Evolutionary conservation across 2,329 filamentous ascomycete genomes (phyloP).

Genomic region (Xylariaceae sp.): DNA sequence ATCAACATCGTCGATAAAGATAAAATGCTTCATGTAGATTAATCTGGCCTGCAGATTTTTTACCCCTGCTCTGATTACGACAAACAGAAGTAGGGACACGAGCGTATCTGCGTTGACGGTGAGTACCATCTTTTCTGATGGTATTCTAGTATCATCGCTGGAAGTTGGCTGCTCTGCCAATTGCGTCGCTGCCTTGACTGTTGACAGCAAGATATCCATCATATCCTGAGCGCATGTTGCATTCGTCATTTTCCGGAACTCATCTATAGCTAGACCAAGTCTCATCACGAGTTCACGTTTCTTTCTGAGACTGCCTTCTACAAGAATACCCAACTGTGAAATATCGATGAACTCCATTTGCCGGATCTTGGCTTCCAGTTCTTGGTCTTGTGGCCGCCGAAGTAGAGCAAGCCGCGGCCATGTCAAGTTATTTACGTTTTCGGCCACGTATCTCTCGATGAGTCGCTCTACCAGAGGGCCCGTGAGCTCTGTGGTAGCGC

Average conservation of each 20-base stretch:
- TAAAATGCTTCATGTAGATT: conserved; percentile 94
- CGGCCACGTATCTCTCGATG: conserved; percentile 90
- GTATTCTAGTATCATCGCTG: conserved; percentile 33
- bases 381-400: conserved; percentile 75
- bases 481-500: conserved; percentile 88
- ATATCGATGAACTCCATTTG: conserved; percentile 95
- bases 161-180: conserved; percentile 49
- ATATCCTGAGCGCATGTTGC: conserved; percentile 83
- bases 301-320: conserved; percentile 70
- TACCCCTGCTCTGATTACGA: conserved; percentile 87
- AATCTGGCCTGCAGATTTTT: conserved; percentile 83
- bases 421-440: conserved; percentile 85
- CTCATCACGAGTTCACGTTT: conserved; percentile 79
- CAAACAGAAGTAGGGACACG: conserved; percentile 83
- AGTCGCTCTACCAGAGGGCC: conserved; percentile 87
- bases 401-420: conserved; percentile 79
- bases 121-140: conserved; percentile 52
- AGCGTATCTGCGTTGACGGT: conserved; percentile 81
- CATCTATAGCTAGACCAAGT: conserved; percentile 73
- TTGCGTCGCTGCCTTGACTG: conserved; percentile 77
- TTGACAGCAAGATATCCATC: conserved; percentile 74
- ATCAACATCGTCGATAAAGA: conserved; percentile 96
- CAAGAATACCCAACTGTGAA: conserved; percentile 84
- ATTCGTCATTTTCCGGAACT: conserved; percentile 79
- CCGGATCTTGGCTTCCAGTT: conserved; percentile 82